These are phyloP conservation scores for Yarrowia galli DNA, from an alignment of 1,139 yeast genomes.

Conservation along the genomic window DNA sequence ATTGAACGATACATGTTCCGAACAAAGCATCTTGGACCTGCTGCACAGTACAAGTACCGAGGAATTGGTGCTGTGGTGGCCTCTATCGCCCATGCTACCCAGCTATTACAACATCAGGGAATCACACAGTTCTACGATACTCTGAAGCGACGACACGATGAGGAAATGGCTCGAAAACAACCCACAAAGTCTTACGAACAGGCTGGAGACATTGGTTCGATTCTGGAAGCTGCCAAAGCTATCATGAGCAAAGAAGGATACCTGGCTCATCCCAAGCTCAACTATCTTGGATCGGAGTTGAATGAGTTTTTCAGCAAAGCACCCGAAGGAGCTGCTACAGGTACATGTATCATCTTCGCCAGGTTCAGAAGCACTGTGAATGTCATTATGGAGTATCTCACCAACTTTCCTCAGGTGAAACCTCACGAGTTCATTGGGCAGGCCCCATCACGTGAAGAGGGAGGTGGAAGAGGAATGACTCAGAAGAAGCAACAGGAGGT, in stretches of 20 bases:
- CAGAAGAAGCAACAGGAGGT: constrained; percentile 61
- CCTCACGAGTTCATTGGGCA: constrained; percentile 96
- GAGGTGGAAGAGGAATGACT: constrained; percentile 50
- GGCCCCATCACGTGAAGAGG: constrained; percentile 44
- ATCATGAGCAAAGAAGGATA: constrained; percentile 52
- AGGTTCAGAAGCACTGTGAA: constrained; percentile 89
- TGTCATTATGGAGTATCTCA: constrained; percentile 78
- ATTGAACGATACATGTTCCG: constrained; percentile 56
- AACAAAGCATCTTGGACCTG: constrained; percentile 41
- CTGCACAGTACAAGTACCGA: constrained; percentile 45
- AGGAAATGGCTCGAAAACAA: constrained; percentile 52
- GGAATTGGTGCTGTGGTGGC: constrained; percentile 61
- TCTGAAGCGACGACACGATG: constrained; percentile 42
- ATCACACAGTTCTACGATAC: constrained; percentile 72
- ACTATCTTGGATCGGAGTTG: constrained; percentile 64
- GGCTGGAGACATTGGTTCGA: constrained; percentile 1
- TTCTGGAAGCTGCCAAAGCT: constrained; percentile 49
- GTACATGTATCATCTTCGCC: constrained; percentile 85
- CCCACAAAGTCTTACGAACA: constrained; percentile 39
- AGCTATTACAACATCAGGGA: constrained; percentile 76
- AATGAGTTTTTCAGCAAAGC: constrained; percentile 57
- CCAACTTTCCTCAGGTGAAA: constrained; percentile 54
- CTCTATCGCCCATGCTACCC: constrained; percentile 69
- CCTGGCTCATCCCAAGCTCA: constrained; percentile 80
- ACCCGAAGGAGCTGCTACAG: constrained; percentile 50